Conservation (phyloP, 2,329 filamentous ascomycete genomes). For the Didymellaceae sp. region DNA sequence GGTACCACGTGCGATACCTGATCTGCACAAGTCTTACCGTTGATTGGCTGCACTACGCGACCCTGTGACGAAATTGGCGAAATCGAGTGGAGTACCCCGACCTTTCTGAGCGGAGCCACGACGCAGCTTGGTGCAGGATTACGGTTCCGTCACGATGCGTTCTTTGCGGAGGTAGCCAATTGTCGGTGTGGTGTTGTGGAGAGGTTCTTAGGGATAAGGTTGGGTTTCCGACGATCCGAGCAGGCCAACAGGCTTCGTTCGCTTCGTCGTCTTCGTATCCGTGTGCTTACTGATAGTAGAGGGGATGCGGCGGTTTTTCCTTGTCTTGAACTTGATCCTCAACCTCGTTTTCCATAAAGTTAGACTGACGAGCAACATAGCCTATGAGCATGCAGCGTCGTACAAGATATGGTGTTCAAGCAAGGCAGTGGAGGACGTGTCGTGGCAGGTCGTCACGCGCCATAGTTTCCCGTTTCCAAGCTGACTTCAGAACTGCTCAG, state of each 20-base stretch:
- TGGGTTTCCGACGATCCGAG: neutral
- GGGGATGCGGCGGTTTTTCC: neutral
- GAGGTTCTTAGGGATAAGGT: neutral
- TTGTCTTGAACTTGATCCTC: too few species aligned
- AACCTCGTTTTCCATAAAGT: too few species aligned
- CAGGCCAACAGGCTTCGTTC: slow-evolving; percentile 6
- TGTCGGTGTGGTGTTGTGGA: neutral
- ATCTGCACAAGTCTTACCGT: slow-evolving; percentile 2
- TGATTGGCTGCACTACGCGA: slow-evolving; percentile 2
- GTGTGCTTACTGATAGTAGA: neutral
- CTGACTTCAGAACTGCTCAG: neutral
- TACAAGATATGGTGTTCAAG: neutral
- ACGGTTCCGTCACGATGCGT: slow-evolving; percentile 14
- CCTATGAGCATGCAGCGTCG: neutral
- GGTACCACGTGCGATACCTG: slow-evolving; percentile 14
- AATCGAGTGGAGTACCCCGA: slow-evolving; percentile 11
- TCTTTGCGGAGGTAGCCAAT: slow-evolving; percentile 6
- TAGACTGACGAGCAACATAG: too few species aligned
- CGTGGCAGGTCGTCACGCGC: slow-evolving; percentile 8
- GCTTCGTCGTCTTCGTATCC: slow-evolving; percentile 1
- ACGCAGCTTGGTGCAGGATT: slow-evolving; percentile 11
- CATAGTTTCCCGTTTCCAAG: neutral
- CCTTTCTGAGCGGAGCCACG: slow-evolving; percentile 4
- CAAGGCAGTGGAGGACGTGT: neutral
- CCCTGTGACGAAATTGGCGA: slow-evolving; percentile 13